A percentile compares a stretch with the other conserved stretches of the same genome.
Conservation (phyloP, 2,329 filamentous ascomycete species). For the Grosmannia serpens region DNA sequence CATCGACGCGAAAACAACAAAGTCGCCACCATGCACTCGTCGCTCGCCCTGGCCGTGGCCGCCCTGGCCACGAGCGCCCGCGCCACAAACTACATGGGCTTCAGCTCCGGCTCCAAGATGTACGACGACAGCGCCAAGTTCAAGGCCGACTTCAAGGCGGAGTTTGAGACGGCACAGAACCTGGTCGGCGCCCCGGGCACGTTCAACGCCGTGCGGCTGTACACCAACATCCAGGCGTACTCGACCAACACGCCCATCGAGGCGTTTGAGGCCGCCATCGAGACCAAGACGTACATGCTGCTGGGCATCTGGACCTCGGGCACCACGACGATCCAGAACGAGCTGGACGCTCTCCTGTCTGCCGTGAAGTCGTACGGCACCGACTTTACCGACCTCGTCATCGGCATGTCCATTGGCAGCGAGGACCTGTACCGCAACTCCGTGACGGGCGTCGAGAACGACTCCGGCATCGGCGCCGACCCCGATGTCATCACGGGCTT, state of each 20-base stretch:
- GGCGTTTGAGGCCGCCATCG: conserved; percentile 62
- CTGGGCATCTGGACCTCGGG: conserved; percentile 54
- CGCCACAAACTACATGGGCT: conserved; percentile 37
- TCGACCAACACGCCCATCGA: conserved; percentile 65
- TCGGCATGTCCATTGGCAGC: conserved; percentile 54
- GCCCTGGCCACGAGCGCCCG: conserved; percentile 28
- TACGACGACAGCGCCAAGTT: conserved; percentile 39
- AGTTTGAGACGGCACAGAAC: conserved; percentile 54
- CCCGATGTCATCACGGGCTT: conserved; percentile 51
- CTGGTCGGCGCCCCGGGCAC: conserved; percentile 49
- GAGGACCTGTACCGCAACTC: conserved; percentile 56
- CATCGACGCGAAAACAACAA: not conserved
- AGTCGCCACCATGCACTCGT: conserved; percentile 27
- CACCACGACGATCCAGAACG: conserved; percentile 41
- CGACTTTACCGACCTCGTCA: conserved; percentile 43
- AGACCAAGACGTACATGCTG: conserved; percentile 48
- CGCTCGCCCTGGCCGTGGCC: conserved; percentile 24
- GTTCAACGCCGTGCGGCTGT: conserved; percentile 56
- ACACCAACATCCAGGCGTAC: conserved; percentile 56
- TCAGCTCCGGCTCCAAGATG: conserved; percentile 38
- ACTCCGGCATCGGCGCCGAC: conserved; percentile 47
- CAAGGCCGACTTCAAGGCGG: conserved; percentile 47
- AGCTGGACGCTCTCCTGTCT: conserved; percentile 47
- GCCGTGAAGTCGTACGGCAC: conserved; percentile 42
- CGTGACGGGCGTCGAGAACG: conserved; percentile 49